These are phyloP conservation scores for Erythrobasidium hasegawianum DNA, from an alignment of 1,284 basidiomycete species.

Conservation along the genomic window DNA sequence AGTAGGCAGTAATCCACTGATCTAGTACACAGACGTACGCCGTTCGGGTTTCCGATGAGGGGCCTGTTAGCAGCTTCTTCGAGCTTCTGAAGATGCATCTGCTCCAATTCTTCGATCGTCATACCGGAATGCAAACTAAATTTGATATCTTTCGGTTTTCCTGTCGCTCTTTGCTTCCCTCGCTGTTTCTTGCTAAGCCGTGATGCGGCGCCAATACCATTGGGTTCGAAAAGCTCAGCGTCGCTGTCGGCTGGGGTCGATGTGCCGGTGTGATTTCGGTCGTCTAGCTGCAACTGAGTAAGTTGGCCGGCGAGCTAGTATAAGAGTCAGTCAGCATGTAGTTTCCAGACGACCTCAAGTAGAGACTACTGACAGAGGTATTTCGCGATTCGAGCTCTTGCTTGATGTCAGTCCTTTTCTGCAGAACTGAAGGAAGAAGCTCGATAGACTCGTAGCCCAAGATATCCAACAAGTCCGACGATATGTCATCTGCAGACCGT, in stretches of 20 bases:
- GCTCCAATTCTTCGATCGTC: slow-evolving; percentile 29
- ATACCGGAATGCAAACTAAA: slow-evolving; percentile 28
- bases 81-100: slow-evolving; percentile 21
- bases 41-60: slow-evolving; percentile 16
- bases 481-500: slow-evolving; percentile 29
- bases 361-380: not conserved
- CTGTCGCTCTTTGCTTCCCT: slow-evolving; percentile 21
- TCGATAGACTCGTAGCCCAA: slow-evolving; percentile 31
- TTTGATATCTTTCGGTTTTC: slow-evolving; percentile 25
- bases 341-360: not conserved
- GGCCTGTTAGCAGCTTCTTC: slow-evolving; percentile 31
- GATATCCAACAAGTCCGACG: slow-evolving; percentile 29
- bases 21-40: too few relatives aligned
- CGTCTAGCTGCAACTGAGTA: slow-evolving; percentile 1
- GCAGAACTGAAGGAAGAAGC: slow-evolving; percentile 11
- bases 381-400: not conserved
- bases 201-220: not conserved
- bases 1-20: too few relatives aligned
- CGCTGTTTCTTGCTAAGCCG: slow-evolving; percentile 5
- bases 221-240: not conserved
- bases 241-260: slow-evolving; percentile 26
- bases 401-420: slow-evolving; percentile 10
- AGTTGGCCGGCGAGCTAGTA: slow-evolving; percentile 15
- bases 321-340: not conserved
- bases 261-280: not conserved